phyloP scores from a whole-genome alignment of 2,329 filamentous ascomycete genomes.

The Pyrenophora tritici-repentis region DNA sequence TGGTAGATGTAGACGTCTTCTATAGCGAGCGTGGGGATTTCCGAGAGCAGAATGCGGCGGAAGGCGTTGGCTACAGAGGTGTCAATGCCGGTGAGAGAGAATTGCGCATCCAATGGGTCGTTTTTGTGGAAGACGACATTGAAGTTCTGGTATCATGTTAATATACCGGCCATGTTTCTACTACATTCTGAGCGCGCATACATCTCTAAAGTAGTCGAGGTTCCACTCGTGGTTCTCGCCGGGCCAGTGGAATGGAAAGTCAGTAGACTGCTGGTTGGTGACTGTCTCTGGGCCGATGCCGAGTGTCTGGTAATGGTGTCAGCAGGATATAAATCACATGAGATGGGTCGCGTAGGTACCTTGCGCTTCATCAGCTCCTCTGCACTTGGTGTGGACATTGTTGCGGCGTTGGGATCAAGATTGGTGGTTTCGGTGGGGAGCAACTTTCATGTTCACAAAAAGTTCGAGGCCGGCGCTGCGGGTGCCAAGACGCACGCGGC shows the following conservation, averaged over 20 bases:
- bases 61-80: slow-evolving; percentile 96
- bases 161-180: not conserved
- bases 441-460: slow-evolving; percentile 24
- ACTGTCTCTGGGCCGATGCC: slow-evolving; percentile 89
- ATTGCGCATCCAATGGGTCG: slow-evolving; percentile 74
- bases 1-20: slow-evolving; percentile 92
- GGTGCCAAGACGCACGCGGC: slow-evolving; percentile 35
- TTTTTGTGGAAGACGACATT: slow-evolving; percentile 84
- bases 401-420: slow-evolving; percentile 18
- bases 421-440: slow-evolving; percentile 27
- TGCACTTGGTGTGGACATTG: slow-evolving; percentile 51
- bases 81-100: slow-evolving; percentile 90
- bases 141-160: slow-evolving; percentile 58
- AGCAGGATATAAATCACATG: slow-evolving; percentile 3
- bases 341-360: slow-evolving; percentile 50
- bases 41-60: slow-evolving; percentile 91
- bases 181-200: slow-evolving; percentile 34
- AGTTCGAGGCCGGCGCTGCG: slow-evolving; percentile 24
- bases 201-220: slow-evolving; percentile 70
- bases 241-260: slow-evolving; percentile 89
- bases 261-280: slow-evolving; percentile 83
- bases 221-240: slow-evolving; percentile 86
- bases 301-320: slow-evolving; percentile 66
- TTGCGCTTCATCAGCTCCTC: slow-evolving; percentile 67
- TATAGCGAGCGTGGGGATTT: slow-evolving; percentile 92